Percentiles rank a stretch among this genome's conserved stretches.
Evolutionary conservation across 306 rosid genomes (phyloP).

Genomic region (Purshia tridentata): DNA sequence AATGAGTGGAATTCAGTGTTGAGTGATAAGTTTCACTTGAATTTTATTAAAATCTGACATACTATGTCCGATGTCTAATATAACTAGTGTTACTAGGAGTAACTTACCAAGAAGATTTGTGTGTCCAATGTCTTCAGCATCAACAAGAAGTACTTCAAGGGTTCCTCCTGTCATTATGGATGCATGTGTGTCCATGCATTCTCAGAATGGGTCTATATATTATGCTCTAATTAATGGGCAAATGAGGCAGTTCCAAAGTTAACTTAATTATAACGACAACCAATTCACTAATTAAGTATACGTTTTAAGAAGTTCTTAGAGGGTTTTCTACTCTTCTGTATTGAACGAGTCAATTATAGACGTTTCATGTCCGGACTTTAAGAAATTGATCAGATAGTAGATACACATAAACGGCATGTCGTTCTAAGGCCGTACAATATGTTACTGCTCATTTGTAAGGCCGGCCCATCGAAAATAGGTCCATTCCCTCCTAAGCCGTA

Average conservation of each 20-base stretch:
- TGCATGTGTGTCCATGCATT: conserved; percentile 6
- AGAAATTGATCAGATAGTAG: no score
- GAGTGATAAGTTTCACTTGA: neutral
- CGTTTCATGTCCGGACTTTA: neutral
- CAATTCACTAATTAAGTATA: neutral
- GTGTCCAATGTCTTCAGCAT: conserved; percentile 64
- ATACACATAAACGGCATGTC: no score
- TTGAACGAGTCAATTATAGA: neutral
- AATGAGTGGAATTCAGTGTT: no score
- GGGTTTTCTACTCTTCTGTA: neutral
- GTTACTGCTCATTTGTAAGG: no score
- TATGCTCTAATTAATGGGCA: neutral
- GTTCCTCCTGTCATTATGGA: conserved; percentile 45
- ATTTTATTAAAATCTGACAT: neutral
- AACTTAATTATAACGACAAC: neutral
- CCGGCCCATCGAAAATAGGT: no score
- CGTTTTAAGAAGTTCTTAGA: neutral
- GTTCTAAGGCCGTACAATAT: no score
- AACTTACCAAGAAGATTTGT: conserved; percentile 62
- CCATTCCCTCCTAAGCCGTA: no score
- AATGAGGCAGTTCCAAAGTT: conserved; percentile 17
- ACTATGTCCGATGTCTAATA: no score
- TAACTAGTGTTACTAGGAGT: neutral
- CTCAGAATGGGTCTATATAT: neutral
- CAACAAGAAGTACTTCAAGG: conserved; percentile 74